Base-by-base conservation (phyloP, 129 eudicot genomes). In the Erigeron canadensis region DNA sequence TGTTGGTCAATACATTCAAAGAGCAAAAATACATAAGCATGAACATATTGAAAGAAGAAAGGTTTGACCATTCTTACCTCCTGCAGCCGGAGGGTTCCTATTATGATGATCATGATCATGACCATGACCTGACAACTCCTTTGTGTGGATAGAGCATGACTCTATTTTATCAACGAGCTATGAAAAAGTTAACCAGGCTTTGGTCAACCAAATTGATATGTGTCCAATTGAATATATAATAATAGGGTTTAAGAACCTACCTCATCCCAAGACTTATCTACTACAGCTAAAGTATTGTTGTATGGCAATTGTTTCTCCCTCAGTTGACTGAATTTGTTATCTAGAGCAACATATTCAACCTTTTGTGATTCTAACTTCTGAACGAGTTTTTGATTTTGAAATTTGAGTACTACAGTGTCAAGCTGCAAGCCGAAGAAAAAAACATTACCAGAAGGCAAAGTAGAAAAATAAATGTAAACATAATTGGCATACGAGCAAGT, bases 361-460 rank as follows among this genome's bases (percentile, higher is more conserved):
- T 85, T 93, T 75, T 89, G 96, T 51, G 89, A 87, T 82, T 93
- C 96, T 73, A 93, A 60, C 83, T 89, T 93, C 80, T 87, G 98
- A 61, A 77, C 39, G 63, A 93, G 92, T 79, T 89, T 93, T 70
- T 89, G 90, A 73, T 93, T 93, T 83, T 93, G 96, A 76, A 83
- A 89, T 66, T 85, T 87, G 68, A 93, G 98, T 18, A 93, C 98
- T 44, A 89, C 85, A 7, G 95, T 83, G 78, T 93, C 96, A 57
- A 93, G 90, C 98, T 93, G 80, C 65, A 47, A 55, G 69, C 11
- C 41, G 16, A 44, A 54, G 56, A 70, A 74, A 50, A 50, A 66
- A 13, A 63, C 63, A 54, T 63, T 62, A 12, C n/a, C 37, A 39
- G 44, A 66, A 46, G 37, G 38, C 23, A n/a, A 73, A 69, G 65